phyloP scores from a whole-genome alignment of 2,329 filamentous ascomycete genomes.

The Tolypocladium amazonense region DNA sequence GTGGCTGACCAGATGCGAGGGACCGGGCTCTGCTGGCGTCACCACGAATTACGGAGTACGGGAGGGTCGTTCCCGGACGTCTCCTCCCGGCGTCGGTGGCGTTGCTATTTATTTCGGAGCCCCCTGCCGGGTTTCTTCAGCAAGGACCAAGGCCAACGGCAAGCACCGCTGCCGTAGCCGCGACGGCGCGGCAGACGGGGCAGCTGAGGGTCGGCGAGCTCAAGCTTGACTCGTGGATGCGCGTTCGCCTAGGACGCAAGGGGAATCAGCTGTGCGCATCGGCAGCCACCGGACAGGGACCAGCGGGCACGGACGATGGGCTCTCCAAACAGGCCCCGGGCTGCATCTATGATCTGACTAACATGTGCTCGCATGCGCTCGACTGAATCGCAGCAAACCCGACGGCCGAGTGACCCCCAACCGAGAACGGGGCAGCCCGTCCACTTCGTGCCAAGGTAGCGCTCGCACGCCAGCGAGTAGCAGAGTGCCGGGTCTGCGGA shows the following conservation, averaged over 20 bases:
- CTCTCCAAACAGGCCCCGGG: no score
- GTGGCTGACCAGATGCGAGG: neutral
- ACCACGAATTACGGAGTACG: neutral
- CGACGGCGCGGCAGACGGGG: neutral
- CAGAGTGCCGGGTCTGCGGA: neutral
- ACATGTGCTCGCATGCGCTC: no score
- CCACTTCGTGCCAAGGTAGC: neutral
- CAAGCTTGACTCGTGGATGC: neutral
- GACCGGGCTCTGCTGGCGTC: neutral
- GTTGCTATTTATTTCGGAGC: neutral
- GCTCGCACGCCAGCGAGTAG: neutral
- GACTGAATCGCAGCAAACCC: neutral
- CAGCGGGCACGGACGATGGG: neutral
- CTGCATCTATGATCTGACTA: no score
- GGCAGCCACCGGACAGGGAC: neutral
- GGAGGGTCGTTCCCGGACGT: neutral
- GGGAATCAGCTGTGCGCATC: neutral
- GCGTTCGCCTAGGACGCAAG: neutral
- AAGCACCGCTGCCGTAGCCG: neutral
- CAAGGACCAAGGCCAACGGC: neutral
- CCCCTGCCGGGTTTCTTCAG: neutral
- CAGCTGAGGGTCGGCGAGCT: neutral
- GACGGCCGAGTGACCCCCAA: neutral
- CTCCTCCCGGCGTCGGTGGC: neutral
- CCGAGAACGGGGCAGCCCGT: neutral